Base-by-base conservation (phyloP, 805 yeast species). In the Ogataea corticis region DNA sequence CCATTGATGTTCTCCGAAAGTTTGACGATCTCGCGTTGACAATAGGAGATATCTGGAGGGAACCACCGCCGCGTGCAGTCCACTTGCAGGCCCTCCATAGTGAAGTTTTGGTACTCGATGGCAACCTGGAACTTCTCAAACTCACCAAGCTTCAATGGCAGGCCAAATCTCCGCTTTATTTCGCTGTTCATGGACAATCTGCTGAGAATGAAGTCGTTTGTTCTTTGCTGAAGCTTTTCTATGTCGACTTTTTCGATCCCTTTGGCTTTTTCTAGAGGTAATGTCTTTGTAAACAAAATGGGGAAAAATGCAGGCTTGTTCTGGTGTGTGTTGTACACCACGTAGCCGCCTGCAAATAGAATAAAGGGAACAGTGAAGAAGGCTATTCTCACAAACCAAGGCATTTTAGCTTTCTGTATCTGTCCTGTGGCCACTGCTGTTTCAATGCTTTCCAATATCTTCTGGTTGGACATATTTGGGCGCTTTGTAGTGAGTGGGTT, bases 231-330 rank as follows among this genome's bases (percentile, higher is more conserved):
- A 21, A 68, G 46, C 42, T 55, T 49, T 3, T 64, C 67, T 16
- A 65, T 29, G 41, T 66, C 65, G 13, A 66, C 45, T 13, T 48
- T 47, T n/a, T 57, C 59, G 39, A 62, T 53, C 12, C 58, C 63
- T 6, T 49, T 46, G 15, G 61, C 63, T 30, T 57, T 46, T 13
- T 49, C 55, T 35, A 61, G 44, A 3, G 63, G 63, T 3, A 65
- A 38, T 7, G 57, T 51, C 13, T 59, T 61, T 12, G 59, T 52
- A 38, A 63, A 52, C 46, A 58, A 51, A 11, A 67, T 33, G 3
- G 72, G 72, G 31, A 68, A 48, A 38, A 65, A 66, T 0, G 62
- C 65, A 11, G 66, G 63, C 33, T 57, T 52, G 9, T 55, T 63
- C 14, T 63, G 48, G 18, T 40, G 44, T 0, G 66, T 59, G 44